Evolutionary conservation across 495 filamentous ascomycete genomes (phyloP).

Genomic region (Penicillium paradoxum): DNA sequence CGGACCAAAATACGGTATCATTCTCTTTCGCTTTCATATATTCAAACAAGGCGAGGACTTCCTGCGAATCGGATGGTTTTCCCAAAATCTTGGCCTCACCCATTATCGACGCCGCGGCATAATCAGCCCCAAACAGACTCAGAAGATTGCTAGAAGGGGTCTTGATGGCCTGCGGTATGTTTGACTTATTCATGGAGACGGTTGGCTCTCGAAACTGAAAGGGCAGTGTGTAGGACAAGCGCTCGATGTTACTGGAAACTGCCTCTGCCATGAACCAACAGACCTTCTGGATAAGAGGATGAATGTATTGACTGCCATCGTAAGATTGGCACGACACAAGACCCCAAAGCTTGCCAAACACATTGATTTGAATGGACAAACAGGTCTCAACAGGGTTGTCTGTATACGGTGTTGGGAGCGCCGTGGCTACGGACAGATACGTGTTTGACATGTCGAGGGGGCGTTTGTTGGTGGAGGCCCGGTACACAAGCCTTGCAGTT

Average conservation of each 20-base stretch:
- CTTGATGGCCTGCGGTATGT: neutral
- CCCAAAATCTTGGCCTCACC: slow-evolving; percentile 81
- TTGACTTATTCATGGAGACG: rapidly evolving
- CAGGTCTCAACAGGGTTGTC: slow-evolving; percentile 75
- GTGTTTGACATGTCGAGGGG: slow-evolving; percentile 69
- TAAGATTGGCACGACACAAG: slow-evolving; percentile 81
- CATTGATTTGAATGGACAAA: slow-evolving; percentile 88
- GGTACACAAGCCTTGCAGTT: slow-evolving; percentile 67
- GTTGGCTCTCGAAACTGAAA: slow-evolving; percentile 43
- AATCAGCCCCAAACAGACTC: slow-evolving; percentile 53
- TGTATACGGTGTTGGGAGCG: slow-evolving; percentile 64
- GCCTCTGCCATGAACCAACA: slow-evolving; percentile 76
- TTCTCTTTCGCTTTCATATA: slow-evolving; percentile 69
- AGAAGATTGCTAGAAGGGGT: slow-evolving; percentile 18
- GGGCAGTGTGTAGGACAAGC: slow-evolving; percentile 74
- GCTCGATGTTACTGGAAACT: slow-evolving; percentile 78
- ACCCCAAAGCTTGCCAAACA: slow-evolving; percentile 81
- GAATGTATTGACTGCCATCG: slow-evolving; percentile 68
- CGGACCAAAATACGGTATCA: slow-evolving; percentile 66
- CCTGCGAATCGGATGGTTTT: slow-evolving; percentile 65
- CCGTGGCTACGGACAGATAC: slow-evolving; percentile 77
- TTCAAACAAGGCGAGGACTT: slow-evolving; percentile 73
- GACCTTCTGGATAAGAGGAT: slow-evolving; percentile 80
- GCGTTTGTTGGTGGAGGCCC: slow-evolving; percentile 59
- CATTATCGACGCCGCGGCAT: slow-evolving; percentile 72